Base-by-base conservation (phyloP, 345 rosid genomes). In the Hirschfeldia incana region DNA sequence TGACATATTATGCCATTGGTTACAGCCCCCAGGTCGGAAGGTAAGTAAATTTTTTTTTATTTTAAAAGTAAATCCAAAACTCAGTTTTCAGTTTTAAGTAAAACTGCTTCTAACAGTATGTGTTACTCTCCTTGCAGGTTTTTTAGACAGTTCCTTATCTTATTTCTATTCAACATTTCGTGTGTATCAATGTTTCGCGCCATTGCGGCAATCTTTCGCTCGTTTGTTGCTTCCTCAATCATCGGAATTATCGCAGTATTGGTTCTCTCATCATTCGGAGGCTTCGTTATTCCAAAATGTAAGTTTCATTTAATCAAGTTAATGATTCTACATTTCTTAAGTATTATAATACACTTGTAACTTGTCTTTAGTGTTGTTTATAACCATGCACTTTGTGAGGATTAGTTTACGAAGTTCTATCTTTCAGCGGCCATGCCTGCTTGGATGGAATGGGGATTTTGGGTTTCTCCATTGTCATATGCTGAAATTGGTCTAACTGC, bases 361-460 rank as follows among this genome's bases (percentile, higher is more conserved):
- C 73, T 69, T 51, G 62, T 7, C 63, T 8, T 15, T 6, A 36
- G 16, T 26, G 65, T 34, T 65, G 65, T 21, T 32, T 73, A 49
- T 51, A 65, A 32, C 46, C 26, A 33, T 51, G 36, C 61, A 62
- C 46, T 49, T 30, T n/a, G 63, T 73, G 62, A 46, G 37, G 49
- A 64, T 21, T 29, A 12, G 61, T 59, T 72, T 27, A 60, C 63
- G 2, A 60, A 60, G 15, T 13, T 72, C 11, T 36, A 16, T 13
- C 46, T 64, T 65, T 57, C 87, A 88, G 89, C 82, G 3, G 78
- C 81, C 60, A 75, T 83, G 76, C 97, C 94, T 27, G 55, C 65
- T 30, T 90, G 97, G 89, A 83, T 89, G 76, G 76, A 65, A 15
- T 92, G 94, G 97, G 97, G 86, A 16, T 87, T 89, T 65, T 89